These are phyloP conservation scores for Neocallimastix lanati DNA, from an alignment of 192 early-diverging fungal genomes.

Conservation along the genomic window DNA sequence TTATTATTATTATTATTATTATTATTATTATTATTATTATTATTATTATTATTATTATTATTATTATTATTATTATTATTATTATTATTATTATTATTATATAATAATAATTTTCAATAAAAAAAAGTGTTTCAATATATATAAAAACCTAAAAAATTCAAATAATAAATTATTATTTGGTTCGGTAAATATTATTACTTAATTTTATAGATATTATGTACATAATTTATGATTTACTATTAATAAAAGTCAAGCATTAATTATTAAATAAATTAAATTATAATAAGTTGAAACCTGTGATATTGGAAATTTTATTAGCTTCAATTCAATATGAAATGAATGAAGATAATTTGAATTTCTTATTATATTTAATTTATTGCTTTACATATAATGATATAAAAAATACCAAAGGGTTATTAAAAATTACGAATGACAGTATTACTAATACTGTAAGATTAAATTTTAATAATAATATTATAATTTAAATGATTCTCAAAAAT, in stretches of 20 bases:
- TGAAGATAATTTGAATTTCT: background rate
- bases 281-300: background rate
- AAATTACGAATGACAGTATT: slow-evolving; percentile 44
- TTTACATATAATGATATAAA: slow-evolving; percentile 58
- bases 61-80: no score
- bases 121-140: background rate
- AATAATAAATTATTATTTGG: background rate
- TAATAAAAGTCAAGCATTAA: no score
- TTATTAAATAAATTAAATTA: background rate
- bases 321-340: background rate
- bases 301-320: background rate
- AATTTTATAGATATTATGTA: no score
- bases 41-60: no score
- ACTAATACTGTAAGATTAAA: slow-evolving; percentile 51
- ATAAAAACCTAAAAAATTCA: background rate
- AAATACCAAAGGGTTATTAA: slow-evolving; percentile 50
- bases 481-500: no score
- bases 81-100: no score
- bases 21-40: no score
- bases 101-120: no score
- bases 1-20: no score
- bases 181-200: background rate
- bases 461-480: no score
- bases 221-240: no score
- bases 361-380: slow-evolving; percentile 5